Evolutionary conservation across 2,329 filamentous ascomycete genomes (phyloP), one percentile per base, ranked within the genome.

Genomic region (Nemania serpens): DNA sequence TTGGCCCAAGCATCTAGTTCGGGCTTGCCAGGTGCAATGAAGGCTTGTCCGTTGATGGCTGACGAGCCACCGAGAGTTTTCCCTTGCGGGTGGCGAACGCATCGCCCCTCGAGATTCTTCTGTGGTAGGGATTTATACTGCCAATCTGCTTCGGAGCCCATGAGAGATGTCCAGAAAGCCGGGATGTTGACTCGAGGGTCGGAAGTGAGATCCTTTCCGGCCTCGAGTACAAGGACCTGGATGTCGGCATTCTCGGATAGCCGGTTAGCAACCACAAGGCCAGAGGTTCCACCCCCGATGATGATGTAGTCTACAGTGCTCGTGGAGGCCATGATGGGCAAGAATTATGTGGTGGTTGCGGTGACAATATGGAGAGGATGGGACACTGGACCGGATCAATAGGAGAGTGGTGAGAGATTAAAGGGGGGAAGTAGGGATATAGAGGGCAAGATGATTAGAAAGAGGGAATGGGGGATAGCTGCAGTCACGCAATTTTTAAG

Each of bases 1-100:
- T 60, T 56, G 1, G 62, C 67, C 67, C 66, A 70, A 5, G 56
- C 61, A 46, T 70, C 65, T 2, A 68, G 49, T 1, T 63, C 63
- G 17, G 63, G 42, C 43, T 68, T 54, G 5, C 48, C 53, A 3
- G 58, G 53, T 3, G 69, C 64, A 36, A 66, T 61, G 15, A 70
- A 70, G 0, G 64, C 57, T 33, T 66, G 66, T 10, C 66, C 67
- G 29, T 70, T 70, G 50, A 71, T 66, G 1, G 66, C 67, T 11
- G 56, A 63, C 4, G 68, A 70, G 2, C 69, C 68, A 29, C 68
- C 69, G 4, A 70, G 58, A 1, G 36, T 50, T 52, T 65, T 67
- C 3, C 66, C 66, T 36, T 62, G 67, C 1, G 65, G 58, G 1
- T 48, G 25, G 33, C 45, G 50, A 18, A 69, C 58, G 17, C 29